These are phyloP conservation scores for Cupressus sempervirens DNA, from an alignment of 75 land plant species.

Conservation along the genomic window DNA sequence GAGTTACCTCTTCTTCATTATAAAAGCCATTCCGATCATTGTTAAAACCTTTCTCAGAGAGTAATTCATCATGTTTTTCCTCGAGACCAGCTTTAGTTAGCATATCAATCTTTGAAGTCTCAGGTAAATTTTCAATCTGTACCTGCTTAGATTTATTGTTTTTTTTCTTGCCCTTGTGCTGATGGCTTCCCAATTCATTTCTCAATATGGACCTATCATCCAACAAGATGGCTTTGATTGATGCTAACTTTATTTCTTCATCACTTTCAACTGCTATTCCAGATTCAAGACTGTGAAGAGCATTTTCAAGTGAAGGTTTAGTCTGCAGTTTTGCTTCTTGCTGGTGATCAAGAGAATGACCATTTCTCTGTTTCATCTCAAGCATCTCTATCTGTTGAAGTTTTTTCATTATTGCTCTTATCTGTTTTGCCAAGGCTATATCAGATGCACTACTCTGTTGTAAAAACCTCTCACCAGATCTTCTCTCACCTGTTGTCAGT, in stretches of 20 bases:
- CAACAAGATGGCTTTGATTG: constrained; percentile 10
- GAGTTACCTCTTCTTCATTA: constrained; percentile 3
- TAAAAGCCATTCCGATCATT: background rate
- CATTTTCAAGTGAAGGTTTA: constrained; percentile 37
- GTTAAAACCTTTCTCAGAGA: background rate
- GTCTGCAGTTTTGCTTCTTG: constrained; percentile 80
- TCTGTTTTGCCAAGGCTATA: constrained; percentile 55
- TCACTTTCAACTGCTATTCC: constrained; percentile 16
- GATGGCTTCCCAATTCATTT: constrained; percentile 32
- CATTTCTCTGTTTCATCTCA: constrained; percentile 61
- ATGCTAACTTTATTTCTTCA: constrained; percentile 13
- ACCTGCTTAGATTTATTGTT: constrained; percentile 13
- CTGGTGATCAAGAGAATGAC: constrained; percentile 82
- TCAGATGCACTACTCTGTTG: constrained; percentile 36
- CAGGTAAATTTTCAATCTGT: background rate
- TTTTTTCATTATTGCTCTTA: constrained; percentile 82
- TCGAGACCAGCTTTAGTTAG: background rate
- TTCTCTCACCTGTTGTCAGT: constrained; percentile 10
- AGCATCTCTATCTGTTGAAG: constrained; percentile 97
- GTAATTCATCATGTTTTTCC: background rate
- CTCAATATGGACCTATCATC: constrained; percentile 17
- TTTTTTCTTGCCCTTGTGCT: constrained; percentile 28
- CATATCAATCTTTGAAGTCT: background rate
- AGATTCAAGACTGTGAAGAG: constrained; percentile 66
- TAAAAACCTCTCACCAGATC: constrained; percentile 52